Evolutionary conservation across 148 eudicot genomes (phyloP).

Genomic region (Fallopia convolvulus): DNA sequence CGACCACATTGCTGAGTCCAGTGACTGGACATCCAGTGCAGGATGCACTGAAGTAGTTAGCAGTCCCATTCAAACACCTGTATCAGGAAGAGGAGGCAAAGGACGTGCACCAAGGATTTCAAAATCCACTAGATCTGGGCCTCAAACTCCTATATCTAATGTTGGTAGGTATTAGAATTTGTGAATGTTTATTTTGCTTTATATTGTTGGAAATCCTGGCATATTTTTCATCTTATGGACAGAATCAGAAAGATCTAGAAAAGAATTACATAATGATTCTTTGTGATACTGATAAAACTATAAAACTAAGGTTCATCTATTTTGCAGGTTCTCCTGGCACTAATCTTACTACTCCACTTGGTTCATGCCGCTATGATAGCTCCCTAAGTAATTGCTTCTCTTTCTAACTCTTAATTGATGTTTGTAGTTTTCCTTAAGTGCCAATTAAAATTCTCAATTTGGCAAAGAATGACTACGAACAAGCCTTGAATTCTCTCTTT

Average conservation of each 20-base stretch:
- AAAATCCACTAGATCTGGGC: constrained; percentile 41
- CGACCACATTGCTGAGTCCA: constrained; percentile 41
- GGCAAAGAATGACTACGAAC: not conserved
- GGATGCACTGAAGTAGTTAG: constrained; percentile 39
- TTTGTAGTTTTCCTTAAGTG: not conserved
- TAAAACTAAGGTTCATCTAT: not conserved
- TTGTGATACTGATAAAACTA: not conserved
- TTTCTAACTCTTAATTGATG: not conserved
- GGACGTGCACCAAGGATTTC: constrained; percentile 51
- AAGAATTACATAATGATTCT: not conserved
- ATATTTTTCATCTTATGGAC: not conserved
- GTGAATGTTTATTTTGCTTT: constrained; percentile 5
- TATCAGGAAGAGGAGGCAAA: constrained; percentile 59
- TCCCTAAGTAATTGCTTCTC: constrained; percentile 55
- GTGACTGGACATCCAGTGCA: constrained; percentile 32
- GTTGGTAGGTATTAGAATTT: constrained; percentile 41
- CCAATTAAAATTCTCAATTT: not conserved
- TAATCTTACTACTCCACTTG: constrained; percentile 67
- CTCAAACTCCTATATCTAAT: constrained; percentile 54
- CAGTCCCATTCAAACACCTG: constrained; percentile 62
- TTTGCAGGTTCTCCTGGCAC: constrained; percentile 86
- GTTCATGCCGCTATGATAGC: constrained; percentile 94
- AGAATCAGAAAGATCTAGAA: not conserved
- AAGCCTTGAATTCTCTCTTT: constrained; percentile 7
- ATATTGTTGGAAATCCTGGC: not conserved